Evolutionary conservation across 139 green algal species (phyloP), one percentile per base, ranked within the genome.

Genomic region (Picochlorum sp.): DNA sequence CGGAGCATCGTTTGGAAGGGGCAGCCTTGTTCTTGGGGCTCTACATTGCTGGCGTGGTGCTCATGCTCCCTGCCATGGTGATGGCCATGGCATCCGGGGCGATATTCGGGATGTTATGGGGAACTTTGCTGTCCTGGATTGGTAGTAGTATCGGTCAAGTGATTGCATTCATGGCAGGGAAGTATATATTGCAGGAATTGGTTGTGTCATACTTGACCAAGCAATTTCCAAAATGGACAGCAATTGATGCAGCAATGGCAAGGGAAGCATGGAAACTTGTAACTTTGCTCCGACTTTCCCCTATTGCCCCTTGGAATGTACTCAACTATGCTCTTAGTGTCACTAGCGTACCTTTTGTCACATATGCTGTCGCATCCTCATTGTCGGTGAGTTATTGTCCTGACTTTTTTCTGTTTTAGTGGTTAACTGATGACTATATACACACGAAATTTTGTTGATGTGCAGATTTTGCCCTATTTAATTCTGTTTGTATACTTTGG

Each of bases 401-500:
- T n/a, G n/a, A n/a, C n/a, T n/a, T n/a, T n/a, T n/a, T n/a, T n/a
- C n/a, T n/a, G n/a, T n/a, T n/a, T 55, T 73, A 28, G 41, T 35
- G 24, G 9, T 22, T 32, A 29, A 49, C 18, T 57, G 16, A 32
- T 32, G 9, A 5, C n/a, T 57, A 18, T 47, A 18, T 47, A 18
- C 18, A 18, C 39, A 25, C 39, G 39, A 18, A 47, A 47, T 47
- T 47, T 25, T 47, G 18, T n/a, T n/a, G n/a, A n/a, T n/a, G n/a
- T n/a, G n/a, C n/a, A n/a, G n/a, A 56, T 56, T 37, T 45, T 75
- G 44, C 67, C 67, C 37, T 75, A 75, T 60, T 54, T 75, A 7
- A 28, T 69, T 45, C 45, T 75, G 2, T 88, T 87, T 62, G 77
- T 84, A 1, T 93, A 93, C 61, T 70, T 90, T 36, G 85, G 85